Base-by-base conservation (phyloP, 1,139 yeast genomes). In the Ogataea hybrid region DNA sequence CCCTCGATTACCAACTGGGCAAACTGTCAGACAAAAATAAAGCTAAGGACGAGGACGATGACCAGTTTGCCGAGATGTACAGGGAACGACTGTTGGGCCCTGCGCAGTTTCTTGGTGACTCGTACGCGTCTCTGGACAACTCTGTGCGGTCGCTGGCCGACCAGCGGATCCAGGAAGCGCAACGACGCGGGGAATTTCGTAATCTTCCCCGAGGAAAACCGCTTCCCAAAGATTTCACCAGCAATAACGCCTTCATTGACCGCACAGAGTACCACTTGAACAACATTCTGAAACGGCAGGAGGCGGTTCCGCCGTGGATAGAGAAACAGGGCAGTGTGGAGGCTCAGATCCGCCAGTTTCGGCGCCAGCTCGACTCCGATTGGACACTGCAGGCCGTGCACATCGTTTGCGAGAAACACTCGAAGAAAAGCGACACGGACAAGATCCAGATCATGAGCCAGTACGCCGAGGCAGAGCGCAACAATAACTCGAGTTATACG, bases 301-400 rank as follows among this genome's bases (percentile, higher is more conserved):
- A 86, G 35, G 81, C 85, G 0, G 68, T 81, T 9, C 96, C 96
- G 0, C 94, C 95, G 0, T 88, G 96, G 96, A 81, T 88, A 25
- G 95, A 87, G 54, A 79, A 76, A 41, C 96, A 88, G 61, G 75
- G 79, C 35, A 70, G 74, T 4, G 72, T 86, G 4, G 74, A 73
- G 37, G 49, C 56, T 2, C 75, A 73, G 28, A 69, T 84, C 5
- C 57, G 52, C 1, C 55, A 57, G 1, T 77, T 85, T 43, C 61
- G 88, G 37, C 42, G 50, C 0, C 69, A 66, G 25, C 41, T 82
- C 25, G 74, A 71, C 35, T 48, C 57, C 5, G 63, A 65, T 34
- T 79, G 84, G 81, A 57, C 63, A 34, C 59, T 58, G 12, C 59
- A 68, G 54, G 62, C 70, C 5, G 52, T 71, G 12, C 56, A 67